phyloP scores from a whole-genome alignment of 78 protist genomes.

The Dictyostelium brefeldianum region DNA sequence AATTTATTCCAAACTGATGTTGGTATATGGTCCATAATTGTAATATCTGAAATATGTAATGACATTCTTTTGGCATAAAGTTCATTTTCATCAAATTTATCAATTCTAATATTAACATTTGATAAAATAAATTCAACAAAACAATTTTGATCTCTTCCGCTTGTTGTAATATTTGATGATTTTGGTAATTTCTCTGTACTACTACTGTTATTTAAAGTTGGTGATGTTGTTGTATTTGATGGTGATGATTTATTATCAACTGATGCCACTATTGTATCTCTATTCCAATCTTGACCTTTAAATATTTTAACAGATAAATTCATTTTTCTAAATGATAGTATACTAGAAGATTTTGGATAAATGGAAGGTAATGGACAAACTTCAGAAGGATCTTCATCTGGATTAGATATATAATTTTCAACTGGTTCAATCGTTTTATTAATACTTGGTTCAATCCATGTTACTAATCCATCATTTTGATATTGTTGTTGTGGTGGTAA shows the following conservation, averaged over 20 bases:
- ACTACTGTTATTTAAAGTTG: background rate
- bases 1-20: conserved; percentile 64
- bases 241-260: background rate
- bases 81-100: conserved; percentile 61
- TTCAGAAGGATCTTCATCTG: conserved; percentile 78
- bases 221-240: background rate
- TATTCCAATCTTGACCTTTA: conserved; percentile 72
- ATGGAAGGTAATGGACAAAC: conserved; percentile 39
- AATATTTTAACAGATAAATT: conserved; percentile 48
- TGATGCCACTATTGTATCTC: background rate
- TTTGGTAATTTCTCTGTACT: too few species aligned
- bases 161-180: background rate
- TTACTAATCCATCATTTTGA: background rate
- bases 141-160: conserved; percentile 34
- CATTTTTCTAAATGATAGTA: conserved; percentile 35
- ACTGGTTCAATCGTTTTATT: conserved; percentile 42
- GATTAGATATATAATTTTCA: conserved; percentile 63
- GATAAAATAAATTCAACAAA: conserved; percentile 54
- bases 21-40: conserved; percentile 69
- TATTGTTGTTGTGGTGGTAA: background rate
- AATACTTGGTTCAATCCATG: conserved; percentile 39
- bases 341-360: conserved; percentile 43
- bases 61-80: conserved; percentile 38
- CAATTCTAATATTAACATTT: conserved; percentile 53
- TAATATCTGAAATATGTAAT: conserved; percentile 39